Base-by-base conservation (phyloP, 371 early-diverging fungal species). In the Haplosporangium sp. region DNA sequence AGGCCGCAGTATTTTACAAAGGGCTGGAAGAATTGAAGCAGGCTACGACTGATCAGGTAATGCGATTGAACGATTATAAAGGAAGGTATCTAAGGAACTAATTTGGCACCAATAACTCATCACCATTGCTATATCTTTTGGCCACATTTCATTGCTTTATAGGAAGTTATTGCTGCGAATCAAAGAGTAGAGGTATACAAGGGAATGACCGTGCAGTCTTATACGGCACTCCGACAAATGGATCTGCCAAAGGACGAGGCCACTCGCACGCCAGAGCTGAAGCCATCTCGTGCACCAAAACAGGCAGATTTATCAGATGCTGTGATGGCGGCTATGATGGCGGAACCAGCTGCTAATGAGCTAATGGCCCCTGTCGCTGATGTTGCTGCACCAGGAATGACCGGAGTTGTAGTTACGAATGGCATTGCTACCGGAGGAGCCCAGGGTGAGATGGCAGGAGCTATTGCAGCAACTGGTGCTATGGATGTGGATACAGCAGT, bases 41-140 rank as follows among this genome's bases (percentile, higher is more conserved):
- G 59, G 84, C 86, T 1, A 75, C 73, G 1, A 73, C 81, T 10
- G 51, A 83, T 9, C 83, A 86, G 74, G 89, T 86, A 40, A 20
- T 16, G 29, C n/a, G 2, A n/a, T 8, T 9, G 23, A 18, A 29
- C 16, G 11, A 45, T 47, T 21, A 0, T 2, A 7, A 55, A 55
- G 16, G 18, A 50, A 2, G 18, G 20, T 9, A n/a, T 50, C 20
- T 2, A 16, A 9, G 20, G 41, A 13, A 63, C 10, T 13, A 41
- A 13, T 6, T 16, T n/a, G 0, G 42, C 12, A 3, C 7, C 29
- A 38, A 21, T 36, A 7, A 54, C 38, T 10, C 21, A 21, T 46
- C 23, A 46, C 18, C 2, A 5, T 36, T 36, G 10, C 2, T 0
- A 7, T 37, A 29, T 18, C 23, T 41, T 23, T 45, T 40, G 16